Base-by-base conservation (phyloP, 768 basidiomycete species). In the Daedalea quercina region DNA sequence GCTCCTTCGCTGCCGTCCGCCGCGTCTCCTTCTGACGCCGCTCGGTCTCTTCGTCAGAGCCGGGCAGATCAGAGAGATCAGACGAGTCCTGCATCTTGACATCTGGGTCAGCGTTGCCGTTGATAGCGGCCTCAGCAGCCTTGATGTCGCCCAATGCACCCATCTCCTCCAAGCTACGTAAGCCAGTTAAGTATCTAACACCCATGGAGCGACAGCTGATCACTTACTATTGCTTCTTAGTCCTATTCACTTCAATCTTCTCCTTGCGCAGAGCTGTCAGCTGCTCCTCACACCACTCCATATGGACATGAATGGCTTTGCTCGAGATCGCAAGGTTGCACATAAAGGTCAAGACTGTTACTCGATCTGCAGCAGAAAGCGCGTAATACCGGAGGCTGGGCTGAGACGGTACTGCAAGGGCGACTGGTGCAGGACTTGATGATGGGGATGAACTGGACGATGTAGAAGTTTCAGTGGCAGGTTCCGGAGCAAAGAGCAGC, bases 251-350 rank as follows among this genome's bases (percentile, higher is more conserved):
- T 57, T 98, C 96, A 28, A 94, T 93, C 68, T 94, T 90, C 68
- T 95, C 91, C 70, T 98, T 99, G 57, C 96, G 73, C 31, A 96
- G 74, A 24, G 94, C 90, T 9, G 96, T 98, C 56, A 99, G 68
- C 57, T 88, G 85, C 60, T 88, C 81, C 63, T 94, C 93, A 61
- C 90, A 91, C 43, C 82, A 79, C 62, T 99, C 96, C 81, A 98
- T 88, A 61, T 91, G 89, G 4, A 78, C 69, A 63, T 94, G 89
- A 20, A 97, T 84, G 9, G 83, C 78, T 69, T 93, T 95, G 69
- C 90, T 93, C 22, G 94, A 92, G 23, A 94, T 81, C 1, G 87
- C 93, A 47, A 94, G 70, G 63, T 94, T 91, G 69, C 85, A 87
- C 72, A 99, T 79, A 72, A 95, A 97, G 1, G 83, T 76, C 44